Evolutionary conservation across 1,139 yeast species (phyloP).

Genomic region (Neolecta irregularis): DNA sequence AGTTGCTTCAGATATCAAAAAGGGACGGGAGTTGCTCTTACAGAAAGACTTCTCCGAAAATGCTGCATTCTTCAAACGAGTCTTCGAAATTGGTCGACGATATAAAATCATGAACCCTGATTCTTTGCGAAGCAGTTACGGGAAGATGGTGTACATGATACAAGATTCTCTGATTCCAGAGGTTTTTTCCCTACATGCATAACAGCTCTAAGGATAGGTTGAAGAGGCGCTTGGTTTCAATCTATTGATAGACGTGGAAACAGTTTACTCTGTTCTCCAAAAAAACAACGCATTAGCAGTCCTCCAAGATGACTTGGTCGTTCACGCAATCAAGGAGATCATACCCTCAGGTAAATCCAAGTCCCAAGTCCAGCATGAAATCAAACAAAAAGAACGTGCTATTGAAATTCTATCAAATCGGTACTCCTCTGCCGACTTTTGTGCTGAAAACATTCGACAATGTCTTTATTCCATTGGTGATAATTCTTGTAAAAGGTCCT

Average conservation of each 20-base stretch:
- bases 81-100: slow-evolving; percentile 62
- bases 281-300: slow-evolving; percentile 30
- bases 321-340: slow-evolving; percentile 51
- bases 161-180: slow-evolving; percentile 66
- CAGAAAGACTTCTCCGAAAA: slow-evolving; percentile 49
- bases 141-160: slow-evolving; percentile 61
- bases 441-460: slow-evolving; percentile 45
- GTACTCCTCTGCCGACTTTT: slow-evolving; percentile 21
- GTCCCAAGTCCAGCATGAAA: slow-evolving; percentile 36
- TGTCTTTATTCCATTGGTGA: slow-evolving; percentile 60
- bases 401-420: slow-evolving; percentile 40
- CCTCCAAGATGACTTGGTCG: slow-evolving; percentile 39
- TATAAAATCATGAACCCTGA: slow-evolving; percentile 71
- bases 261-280: slow-evolving; percentile 37
- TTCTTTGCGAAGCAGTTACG: slow-evolving; percentile 56
- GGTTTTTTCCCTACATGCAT: no score
- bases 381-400: slow-evolving; percentile 45
- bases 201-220: no score
- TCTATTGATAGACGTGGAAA: slow-evolving; percentile 49
- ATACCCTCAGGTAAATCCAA: slow-evolving; percentile 41
- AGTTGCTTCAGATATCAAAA: slow-evolving; percentile 53
- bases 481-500: no score
- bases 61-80: slow-evolving; percentile 49
- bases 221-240: slow-evolving; percentile 55
- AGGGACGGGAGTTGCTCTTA: slow-evolving; percentile 45